These are phyloP conservation scores for Suillus placidus DNA, from an alignment of 768 basidiomycete genomes.

Conservation along the genomic window DNA sequence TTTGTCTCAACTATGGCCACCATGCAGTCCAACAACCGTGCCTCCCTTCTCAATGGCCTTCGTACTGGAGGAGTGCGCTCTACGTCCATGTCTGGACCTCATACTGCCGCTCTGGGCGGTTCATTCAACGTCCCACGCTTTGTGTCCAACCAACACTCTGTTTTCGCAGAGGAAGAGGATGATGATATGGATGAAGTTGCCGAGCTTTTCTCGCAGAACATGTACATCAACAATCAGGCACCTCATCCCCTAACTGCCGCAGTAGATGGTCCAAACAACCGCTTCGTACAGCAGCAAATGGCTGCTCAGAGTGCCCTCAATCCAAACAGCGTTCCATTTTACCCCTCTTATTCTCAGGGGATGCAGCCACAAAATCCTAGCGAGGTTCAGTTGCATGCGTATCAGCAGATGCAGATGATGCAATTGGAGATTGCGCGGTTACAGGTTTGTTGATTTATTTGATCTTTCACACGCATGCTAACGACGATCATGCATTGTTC, in stretches of 20 bases:
- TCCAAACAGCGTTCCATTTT: conserved; percentile 53
- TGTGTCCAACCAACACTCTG: conserved; percentile 40
- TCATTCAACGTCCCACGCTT: conserved; percentile 69
- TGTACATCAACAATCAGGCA: conserved; percentile 51
- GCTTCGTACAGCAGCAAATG: conserved; percentile 67
- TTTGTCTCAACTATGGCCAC: conserved; percentile 42
- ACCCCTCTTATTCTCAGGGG: conserved; percentile 42
- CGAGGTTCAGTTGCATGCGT: conserved; percentile 58
- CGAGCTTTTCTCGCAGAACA: conserved; percentile 55
- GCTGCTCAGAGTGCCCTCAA: conserved; percentile 53
- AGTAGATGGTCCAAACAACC: conserved; percentile 67
- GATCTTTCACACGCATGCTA: conserved; percentile 7
- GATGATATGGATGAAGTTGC: conserved; percentile 64
- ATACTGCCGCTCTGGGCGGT: conserved; percentile 65
- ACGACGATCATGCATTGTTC: conserved; percentile 16
- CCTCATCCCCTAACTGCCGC: conserved; percentile 69
- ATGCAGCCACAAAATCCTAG: conserved; percentile 44
- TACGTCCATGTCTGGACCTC: conserved; percentile 58
- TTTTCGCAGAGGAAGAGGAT: conserved; percentile 49
- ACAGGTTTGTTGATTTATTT: conserved; percentile 54
- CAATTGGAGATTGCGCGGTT: conserved; percentile 82
- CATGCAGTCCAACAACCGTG: conserved; percentile 58
- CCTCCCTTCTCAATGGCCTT: conserved; percentile 85
- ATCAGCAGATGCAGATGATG: conserved; percentile 79
- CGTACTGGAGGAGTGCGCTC: conserved; percentile 90